Percentiles rank a stretch among this genome's conserved stretches.
phyloP scores from a whole-genome alignment of 2,329 filamentous ascomycete genomes.

The Chaetomium olivaceum region DNA sequence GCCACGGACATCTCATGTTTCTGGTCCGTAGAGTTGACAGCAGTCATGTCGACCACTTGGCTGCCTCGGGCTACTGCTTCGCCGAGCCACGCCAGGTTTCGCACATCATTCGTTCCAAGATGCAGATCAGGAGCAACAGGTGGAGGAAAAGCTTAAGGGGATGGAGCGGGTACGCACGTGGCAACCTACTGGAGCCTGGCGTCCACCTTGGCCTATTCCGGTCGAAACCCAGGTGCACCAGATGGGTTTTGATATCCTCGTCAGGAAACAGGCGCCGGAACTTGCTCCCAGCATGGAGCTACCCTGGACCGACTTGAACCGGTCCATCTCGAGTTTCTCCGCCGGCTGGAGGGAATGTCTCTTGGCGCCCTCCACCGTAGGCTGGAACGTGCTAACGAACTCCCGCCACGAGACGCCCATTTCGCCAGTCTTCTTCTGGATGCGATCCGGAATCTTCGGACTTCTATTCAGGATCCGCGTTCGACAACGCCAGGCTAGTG shows the following conservation, averaged over 20 bases:
- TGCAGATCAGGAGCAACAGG: slow-evolving; percentile 69
- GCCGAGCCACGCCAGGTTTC: slow-evolving; percentile 68
- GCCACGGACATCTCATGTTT: slow-evolving; percentile 78
- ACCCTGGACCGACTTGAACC: slow-evolving; percentile 54
- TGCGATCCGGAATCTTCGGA: slow-evolving; percentile 42
- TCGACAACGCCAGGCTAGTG: slow-evolving; percentile 45
- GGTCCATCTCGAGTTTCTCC: slow-evolving; percentile 57
- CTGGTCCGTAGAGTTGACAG: slow-evolving; percentile 65
- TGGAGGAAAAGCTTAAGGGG: slow-evolving; percentile 60
- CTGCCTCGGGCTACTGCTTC: slow-evolving; percentile 76
- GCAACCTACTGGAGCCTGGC: slow-evolving; percentile 50
- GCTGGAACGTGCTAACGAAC: slow-evolving; percentile 39
- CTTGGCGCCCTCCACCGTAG: slow-evolving; percentile 43
- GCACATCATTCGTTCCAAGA: slow-evolving; percentile 66
- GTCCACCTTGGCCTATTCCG: slow-evolving; percentile 61
- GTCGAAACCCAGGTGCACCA: slow-evolving; percentile 53
- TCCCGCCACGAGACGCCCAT: slow-evolving; percentile 21
- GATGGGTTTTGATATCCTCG: slow-evolving; percentile 64
- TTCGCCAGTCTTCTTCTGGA: slow-evolving; percentile 31
- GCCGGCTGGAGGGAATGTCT: slow-evolving; percentile 49
- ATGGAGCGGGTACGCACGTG: slow-evolving; percentile 61
- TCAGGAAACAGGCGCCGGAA: slow-evolving; percentile 56
- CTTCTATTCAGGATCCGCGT: slow-evolving; percentile 44
- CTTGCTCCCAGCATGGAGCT: slow-evolving; percentile 62
- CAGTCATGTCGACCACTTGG: slow-evolving; percentile 60